phyloP scores from a whole-genome alignment of 805 yeast species.

The Lachancea lanzarotensis region DNA sequence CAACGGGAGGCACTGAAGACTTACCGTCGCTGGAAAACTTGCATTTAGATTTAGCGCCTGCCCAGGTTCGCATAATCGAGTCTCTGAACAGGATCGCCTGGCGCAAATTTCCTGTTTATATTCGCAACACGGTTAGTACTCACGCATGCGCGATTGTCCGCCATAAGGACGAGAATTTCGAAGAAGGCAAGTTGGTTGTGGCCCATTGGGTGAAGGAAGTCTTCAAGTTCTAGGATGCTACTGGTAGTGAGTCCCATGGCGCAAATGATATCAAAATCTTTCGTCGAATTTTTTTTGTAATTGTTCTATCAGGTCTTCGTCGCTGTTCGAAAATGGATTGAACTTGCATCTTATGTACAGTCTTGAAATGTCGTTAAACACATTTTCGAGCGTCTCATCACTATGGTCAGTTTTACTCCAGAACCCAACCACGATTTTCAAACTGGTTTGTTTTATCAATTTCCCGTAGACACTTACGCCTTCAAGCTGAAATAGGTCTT shows the following conservation, averaged over 20 bases:
- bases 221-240: constrained; percentile 18
- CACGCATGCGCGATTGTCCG: constrained; percentile 82
- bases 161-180: constrained; percentile 45
- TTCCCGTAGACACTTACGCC: constrained; percentile 27
- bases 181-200: constrained; percentile 65
- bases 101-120: constrained; percentile 66
- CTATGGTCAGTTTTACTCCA: neutral
- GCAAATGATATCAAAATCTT: too few species aligned
- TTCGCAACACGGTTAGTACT: constrained; percentile 56
- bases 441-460: constrained; percentile 24
- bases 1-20: neutral
- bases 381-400: constrained; percentile 9
- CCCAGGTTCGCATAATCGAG: constrained; percentile 47
- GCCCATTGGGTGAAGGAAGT: constrained; percentile 53
- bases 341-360: constrained; percentile 22
- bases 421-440: constrained; percentile 29
- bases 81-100: constrained; percentile 56
- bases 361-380: constrained; percentile 21
- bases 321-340: constrained; percentile 24
- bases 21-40: constrained; percentile 15
- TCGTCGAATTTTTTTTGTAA: constrained; percentile 15
- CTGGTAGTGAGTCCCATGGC: too few species aligned
- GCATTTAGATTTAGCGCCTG: constrained; percentile 13
- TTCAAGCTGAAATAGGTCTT: constrained; percentile 25
- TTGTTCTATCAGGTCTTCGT: constrained; percentile 13